Evolutionary conservation across 148 eudicot genomes (phyloP), one percentile per base, ranked within the genome.

Genomic region (Dysphania ambrosioides): DNA sequence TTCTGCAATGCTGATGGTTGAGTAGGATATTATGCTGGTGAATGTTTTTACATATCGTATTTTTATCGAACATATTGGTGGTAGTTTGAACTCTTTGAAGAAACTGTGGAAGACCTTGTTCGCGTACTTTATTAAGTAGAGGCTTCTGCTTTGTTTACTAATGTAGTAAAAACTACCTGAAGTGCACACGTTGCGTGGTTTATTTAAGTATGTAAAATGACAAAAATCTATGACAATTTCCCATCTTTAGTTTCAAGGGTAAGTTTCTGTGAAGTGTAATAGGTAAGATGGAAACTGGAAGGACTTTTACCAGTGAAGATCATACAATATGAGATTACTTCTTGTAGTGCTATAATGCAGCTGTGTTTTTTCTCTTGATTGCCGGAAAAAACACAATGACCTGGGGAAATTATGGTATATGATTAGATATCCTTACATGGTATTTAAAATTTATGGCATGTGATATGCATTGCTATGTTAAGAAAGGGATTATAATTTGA

Each of bases 11-110:
- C 47, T 8, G 13, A 9, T 65, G 47, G 38, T 65, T 63, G 35
- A 63, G 24, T 35, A 44, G 72, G 58, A 7, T 75, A 56, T 73
- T 21, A 64, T 34, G 26, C 42, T 31, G 23, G 66, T 12, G 66
- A 61, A 24, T 18, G 40, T 19, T 63, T 42, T 2, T 42, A 42
- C 12, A 42, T 38, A 8, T 42, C 2, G 2, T 42, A 1, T 42
- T 42, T 42, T 8, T 2, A 8, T 42, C 12, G 49, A 42, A 42
- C 24, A 64, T 34, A 7, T 12, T 31, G 23, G 66, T 30, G 66
- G 31, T 60, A 34, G 40, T 19, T 63, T 42, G 8, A 4, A 38
- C 42, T 38, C 4, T 3, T 38, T 62, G 24, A 63, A 18, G 38
- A 58, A 38, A 15, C 29, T 13, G 67, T 34, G 21, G 67, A 6